A percentile compares a stretch with the other conserved stretches of the same genome.
Evolutionary conservation across 2,329 filamentous ascomycete genomes (phyloP).

Genomic region (Chrysoporthe cubensis): DNA sequence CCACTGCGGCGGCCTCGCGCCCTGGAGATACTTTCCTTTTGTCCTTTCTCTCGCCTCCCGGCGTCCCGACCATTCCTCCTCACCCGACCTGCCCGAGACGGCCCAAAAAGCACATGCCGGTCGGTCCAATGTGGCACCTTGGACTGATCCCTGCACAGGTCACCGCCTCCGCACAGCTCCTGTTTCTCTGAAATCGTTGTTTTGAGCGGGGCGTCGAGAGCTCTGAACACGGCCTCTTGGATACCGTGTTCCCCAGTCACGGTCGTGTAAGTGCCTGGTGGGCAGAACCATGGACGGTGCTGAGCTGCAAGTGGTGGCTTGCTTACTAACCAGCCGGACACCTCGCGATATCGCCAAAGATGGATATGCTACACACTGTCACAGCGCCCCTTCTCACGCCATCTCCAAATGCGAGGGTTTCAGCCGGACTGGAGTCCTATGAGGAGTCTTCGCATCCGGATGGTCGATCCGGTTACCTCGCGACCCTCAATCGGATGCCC

Average conservation of each 20-base stretch:
- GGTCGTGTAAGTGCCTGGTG: neutral
- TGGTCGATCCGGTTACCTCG: conserved; percentile 9
- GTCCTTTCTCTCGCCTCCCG: neutral
- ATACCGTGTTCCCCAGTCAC: neutral
- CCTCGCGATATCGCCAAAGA: neutral
- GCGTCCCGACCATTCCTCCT: neutral
- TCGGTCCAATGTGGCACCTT: neutral
- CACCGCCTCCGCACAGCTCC: neutral
- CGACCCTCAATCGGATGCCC: neutral
- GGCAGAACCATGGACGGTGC: neutral
- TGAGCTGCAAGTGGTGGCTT: neutral
- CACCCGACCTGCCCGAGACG: conserved; percentile 13
- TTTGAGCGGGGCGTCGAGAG: neutral
- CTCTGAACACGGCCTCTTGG: neutral
- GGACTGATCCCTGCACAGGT: neutral
- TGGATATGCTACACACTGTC: neutral
- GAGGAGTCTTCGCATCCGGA: conserved; percentile 8
- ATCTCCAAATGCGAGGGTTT: neutral
- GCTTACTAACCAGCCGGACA: neutral
- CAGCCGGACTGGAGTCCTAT: conserved; percentile 11
- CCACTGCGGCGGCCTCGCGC: neutral
- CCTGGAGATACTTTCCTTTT: neutral
- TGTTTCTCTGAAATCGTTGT: neutral
- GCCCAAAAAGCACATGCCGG: conserved; percentile 6
- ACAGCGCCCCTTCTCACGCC: neutral